Percentiles rank a stretch among this genome's conserved stretches.
Evolutionary conservation across 108 stramenopile species (phyloP).

Genomic region (Asterionellopsis glacialis): DNA sequence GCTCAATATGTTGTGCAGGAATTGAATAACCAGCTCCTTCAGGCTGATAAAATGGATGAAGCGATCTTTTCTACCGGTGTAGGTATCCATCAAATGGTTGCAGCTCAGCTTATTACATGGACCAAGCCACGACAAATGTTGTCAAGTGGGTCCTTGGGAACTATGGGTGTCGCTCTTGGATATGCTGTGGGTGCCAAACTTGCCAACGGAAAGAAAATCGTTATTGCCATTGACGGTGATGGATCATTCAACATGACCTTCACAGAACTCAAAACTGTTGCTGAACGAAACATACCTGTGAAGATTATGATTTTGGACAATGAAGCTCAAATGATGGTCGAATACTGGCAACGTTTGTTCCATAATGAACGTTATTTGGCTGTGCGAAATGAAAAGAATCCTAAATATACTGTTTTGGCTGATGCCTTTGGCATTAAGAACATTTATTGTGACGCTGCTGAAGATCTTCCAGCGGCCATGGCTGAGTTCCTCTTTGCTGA

Average conservation of each 20-base stretch:
- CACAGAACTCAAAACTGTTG: conserved; percentile 88
- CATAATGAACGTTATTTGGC: conserved; percentile 84
- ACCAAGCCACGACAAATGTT: conserved; percentile 90
- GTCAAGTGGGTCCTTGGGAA: conserved; percentile 82
- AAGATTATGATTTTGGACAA: conserved; percentile 90
- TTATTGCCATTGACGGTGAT: conserved; percentile 85
- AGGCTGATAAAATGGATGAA: conserved; percentile 69
- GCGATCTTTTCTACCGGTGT: conserved; percentile 84
- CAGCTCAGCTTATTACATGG: conserved; percentile 92
- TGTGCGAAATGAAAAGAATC: conserved; percentile 72
- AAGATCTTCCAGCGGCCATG: conserved; percentile 78
- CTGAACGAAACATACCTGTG: conserved; percentile 77
- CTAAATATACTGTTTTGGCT: conserved; percentile 72
- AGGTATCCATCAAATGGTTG: conserved; percentile 92
- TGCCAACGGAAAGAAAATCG: conserved; percentile 73
- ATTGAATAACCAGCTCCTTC: conserved; percentile 69
- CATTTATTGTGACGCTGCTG: conserved; percentile 65
- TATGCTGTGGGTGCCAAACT: conserved; percentile 88
- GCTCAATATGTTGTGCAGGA: conserved; percentile 73
- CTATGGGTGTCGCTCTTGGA: conserved; percentile 87
- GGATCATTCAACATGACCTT: conserved; percentile 93
- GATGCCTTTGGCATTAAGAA: conserved; percentile 76
- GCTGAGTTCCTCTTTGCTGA: conserved; percentile 78
- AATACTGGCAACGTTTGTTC: conserved; percentile 92
- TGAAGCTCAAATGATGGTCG: conserved; percentile 92